Conservation (phyloP, 805 yeast genomes). For the Huiozyma naganishii region DNA sequence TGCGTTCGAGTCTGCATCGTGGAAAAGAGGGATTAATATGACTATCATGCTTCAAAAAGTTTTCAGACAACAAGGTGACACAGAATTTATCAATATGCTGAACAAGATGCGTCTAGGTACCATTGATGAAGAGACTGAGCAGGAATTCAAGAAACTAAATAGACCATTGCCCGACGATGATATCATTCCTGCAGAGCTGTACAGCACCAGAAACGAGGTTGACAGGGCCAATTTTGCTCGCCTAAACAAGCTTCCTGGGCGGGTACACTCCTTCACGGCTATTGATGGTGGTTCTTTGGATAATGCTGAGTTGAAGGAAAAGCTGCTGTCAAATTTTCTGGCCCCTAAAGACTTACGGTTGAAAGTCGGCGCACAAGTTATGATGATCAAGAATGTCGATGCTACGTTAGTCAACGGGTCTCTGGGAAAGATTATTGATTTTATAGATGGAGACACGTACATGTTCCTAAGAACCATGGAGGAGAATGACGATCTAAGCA, state of each 20-base stretch:
- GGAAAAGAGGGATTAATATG: slow-evolving; percentile 53
- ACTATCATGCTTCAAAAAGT: slow-evolving; percentile 69
- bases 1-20: slow-evolving; percentile 64
- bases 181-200: slow-evolving; percentile 65
- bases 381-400: slow-evolving; percentile 71
- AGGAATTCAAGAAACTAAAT: slow-evolving; percentile 40
- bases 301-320: slow-evolving; percentile 34
- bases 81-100: slow-evolving; percentile 58
- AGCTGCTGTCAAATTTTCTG: slow-evolving; percentile 44
- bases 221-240: slow-evolving; percentile 50
- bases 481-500: slow-evolving; percentile 2
- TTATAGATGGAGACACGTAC: slow-evolving; percentile 42
- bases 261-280: slow-evolving; percentile 35
- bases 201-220: slow-evolving; percentile 62
- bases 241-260: slow-evolving; percentile 37
- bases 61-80: slow-evolving; percentile 73
- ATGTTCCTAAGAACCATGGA: slow-evolving; percentile 26
- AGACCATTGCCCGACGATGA: slow-evolving; percentile 47
- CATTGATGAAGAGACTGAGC: slow-evolving; percentile 37
- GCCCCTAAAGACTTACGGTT: slow-evolving; percentile 48
- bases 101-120: slow-evolving; percentile 62
- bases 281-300: slow-evolving; percentile 41
- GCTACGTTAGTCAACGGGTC: slow-evolving; percentile 69
- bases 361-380: slow-evolving; percentile 69
- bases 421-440: slow-evolving; percentile 56